Base-by-base conservation (phyloP, 2,329 filamentous ascomycete species). In the Grosmannia serpens region DNA sequence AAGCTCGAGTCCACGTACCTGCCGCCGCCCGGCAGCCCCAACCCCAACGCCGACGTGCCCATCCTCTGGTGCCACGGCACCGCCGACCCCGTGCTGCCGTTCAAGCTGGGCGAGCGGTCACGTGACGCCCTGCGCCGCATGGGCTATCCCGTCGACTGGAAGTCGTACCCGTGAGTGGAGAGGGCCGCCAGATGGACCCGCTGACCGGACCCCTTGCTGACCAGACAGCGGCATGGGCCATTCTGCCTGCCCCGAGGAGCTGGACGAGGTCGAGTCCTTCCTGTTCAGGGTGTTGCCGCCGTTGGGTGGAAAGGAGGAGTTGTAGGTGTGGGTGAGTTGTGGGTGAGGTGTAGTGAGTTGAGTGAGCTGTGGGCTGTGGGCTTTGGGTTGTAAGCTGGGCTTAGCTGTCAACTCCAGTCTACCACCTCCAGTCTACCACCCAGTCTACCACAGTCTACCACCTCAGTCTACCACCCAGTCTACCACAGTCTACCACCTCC, bases 61-160 rank as follows among this genome's bases (percentile, higher is more conserved):
- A 84, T 97, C 62, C 89, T 94, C 72, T 87, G 96, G 85, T 90
- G 82, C 15, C 94, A 97, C 66, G 94, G 94, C n/a, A 81, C 85
- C 61, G 74, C 73, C 1, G 92, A 99, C 70, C 79, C 79, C 17
- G 75, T 96, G 3, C 88, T 96, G 10, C 79, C 77, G 64, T 80
- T 84, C 50, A 74, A 80, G 58, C 86, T 88, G 71, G 92, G 89
- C 17, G 73, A 82, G 69, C 70, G 77, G 71, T 90, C 88, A 27
- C 82, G 80, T 3, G 78, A 89, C 47, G 70, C 79, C 60, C 73
- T 97, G 56, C 85, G 83, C 70, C 79, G 81, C 46, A 73, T 86
- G 70, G 89, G 89, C 1, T 87, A 85, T 70, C 78, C 86, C 58
- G 86, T 94, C 6, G 81, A 86, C 13, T 86, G 94, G 72, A 86